These are phyloP conservation scores for Colletotrichum melonis DNA, from an alignment of 2,329 filamentous ascomycete species.

Conservation along the genomic window DNA sequence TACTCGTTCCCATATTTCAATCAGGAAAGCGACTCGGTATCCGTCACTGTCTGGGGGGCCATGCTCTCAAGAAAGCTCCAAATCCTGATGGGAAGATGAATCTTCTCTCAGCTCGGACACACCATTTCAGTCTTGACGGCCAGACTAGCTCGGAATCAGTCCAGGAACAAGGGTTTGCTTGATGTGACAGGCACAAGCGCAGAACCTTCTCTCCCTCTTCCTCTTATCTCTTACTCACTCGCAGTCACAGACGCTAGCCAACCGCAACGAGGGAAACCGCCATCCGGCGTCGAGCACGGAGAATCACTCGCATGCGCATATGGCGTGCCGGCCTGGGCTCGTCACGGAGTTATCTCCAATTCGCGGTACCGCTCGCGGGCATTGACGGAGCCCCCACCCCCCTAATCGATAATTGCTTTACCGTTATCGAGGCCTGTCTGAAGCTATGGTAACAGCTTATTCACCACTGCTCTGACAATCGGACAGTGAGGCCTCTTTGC, in stretches of 20 bases:
- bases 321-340: slow-evolving; percentile 6
- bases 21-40: neutral
- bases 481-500: neutral
- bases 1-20: neutral
- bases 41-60: neutral
- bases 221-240: neutral
- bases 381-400: neutral
- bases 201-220: neutral
- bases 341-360: neutral
- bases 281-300: neutral
- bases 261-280: neutral
- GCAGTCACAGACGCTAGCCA: neutral
- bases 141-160: slow-evolving; percentile 5
- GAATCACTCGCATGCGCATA: neutral
- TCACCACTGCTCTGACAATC: slow-evolving; percentile 3
- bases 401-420: neutral
- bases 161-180: slow-evolving; percentile 19
- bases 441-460: slow-evolving; percentile 33
- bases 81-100: neutral
- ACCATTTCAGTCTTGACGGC: neutral
- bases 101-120: slow-evolving; percentile 16
- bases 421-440: slow-evolving; percentile 1
- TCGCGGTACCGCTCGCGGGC: neutral
- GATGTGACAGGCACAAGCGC: slow-evolving; percentile 9
- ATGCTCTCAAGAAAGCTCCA: neutral